Base-by-base conservation (phyloP, 768 basidiomycete genomes). In the Cyclocybe cylindracea region DNA sequence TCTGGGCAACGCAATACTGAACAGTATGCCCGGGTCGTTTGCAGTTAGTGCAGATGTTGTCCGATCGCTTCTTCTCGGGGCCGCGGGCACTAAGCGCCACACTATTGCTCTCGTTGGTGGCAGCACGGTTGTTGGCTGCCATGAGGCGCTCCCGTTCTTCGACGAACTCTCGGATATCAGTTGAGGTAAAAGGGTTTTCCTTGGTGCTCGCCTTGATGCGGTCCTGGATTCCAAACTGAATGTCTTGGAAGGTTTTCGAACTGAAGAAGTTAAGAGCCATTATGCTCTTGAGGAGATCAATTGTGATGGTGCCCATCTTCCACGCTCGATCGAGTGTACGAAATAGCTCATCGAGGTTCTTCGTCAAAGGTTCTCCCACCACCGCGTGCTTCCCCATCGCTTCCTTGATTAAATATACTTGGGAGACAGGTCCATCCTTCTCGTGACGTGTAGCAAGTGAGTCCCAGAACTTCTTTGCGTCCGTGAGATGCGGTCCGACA, bases 1-100 rank as follows among this genome's bases (percentile, higher is more conserved):
- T 60, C 7, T 40, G 13, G 0, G 35, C 10, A 10, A 66, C 47
- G 36, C 66, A 67, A 41, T 56, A 69, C 1, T 57, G n/a, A 1
- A 11, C 16, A 9, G 38, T 48, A 39, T 66, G 64, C 0, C 53
- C 46, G 0, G 48, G 2, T 8, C 32, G 29, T 5, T 50, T 44
- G 44, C 60, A 63, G 37, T 56, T 61, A 1, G 39, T 42, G 40
- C 66, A 67, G 14, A 19, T 32, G 40, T 13, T 31, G 6, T 4
- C 14, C 16, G 10, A 24, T 10, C 24, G 18, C 7, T 45, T 41
- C 0, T 24, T 39, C 7, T 24, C 10, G 9, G 33, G 38, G 1
- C 11, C 33, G 35, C 18, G 44, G 29, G 50, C 51, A 1, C 44
- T 43, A 4, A 55, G 35, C 1, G 46, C 53, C 1, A 45, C 37